These are phyloP conservation scores for Scedosporium boydii DNA, from an alignment of 2,329 filamentous ascomycete species.

Conservation along the genomic window DNA sequence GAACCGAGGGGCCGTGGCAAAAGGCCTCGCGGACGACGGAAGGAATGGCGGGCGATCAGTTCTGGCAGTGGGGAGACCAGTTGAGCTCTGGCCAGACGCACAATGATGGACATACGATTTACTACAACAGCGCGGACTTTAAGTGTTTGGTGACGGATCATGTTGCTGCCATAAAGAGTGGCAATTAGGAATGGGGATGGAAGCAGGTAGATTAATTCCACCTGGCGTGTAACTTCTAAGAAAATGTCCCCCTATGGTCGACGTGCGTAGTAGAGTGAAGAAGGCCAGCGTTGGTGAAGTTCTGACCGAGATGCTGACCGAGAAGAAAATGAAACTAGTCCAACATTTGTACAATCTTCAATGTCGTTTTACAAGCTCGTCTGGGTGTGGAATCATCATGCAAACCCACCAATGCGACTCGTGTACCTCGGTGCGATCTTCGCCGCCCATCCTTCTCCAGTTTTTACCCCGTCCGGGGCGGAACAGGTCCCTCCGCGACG, in stretches of 20 bases:
- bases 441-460: neutral
- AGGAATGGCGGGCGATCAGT: conserved; percentile 26
- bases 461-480: neutral
- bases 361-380: too few species aligned
- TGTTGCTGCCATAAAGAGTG: conserved; percentile 14
- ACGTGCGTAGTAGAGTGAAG: too few species aligned
- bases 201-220: neutral
- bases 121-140: conserved; percentile 29
- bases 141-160: conserved; percentile 35
- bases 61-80: conserved; percentile 31
- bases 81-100: conserved; percentile 30
- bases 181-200: neutral
- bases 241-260: too few species aligned
- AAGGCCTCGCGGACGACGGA: conserved; percentile 18
- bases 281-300: too few species aligned
- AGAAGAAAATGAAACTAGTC: too few species aligned
- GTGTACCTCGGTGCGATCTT: neutral
- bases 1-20: conserved; percentile 40
- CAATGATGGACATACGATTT: conserved; percentile 36
- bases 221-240: neutral
- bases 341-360: too few species aligned
- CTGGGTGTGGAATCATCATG: too few species aligned
- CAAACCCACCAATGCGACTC: neutral
- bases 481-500: neutral
- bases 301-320: too few species aligned